These are phyloP conservation scores for Pichia sp. DNA, from an alignment of 1,139 yeast species.

Conservation along the genomic window DNA sequence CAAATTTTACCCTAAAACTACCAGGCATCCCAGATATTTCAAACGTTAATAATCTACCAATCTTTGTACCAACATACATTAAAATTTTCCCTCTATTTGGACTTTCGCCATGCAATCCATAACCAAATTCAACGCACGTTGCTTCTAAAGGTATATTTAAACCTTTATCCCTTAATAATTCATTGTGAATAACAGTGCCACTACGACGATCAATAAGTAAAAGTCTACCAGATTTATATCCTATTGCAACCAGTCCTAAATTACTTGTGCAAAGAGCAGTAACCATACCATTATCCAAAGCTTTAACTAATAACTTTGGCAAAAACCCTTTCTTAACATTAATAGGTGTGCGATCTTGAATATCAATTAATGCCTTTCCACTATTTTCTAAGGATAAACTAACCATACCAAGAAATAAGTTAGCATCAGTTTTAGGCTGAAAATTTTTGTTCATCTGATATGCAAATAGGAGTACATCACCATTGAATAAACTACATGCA, in stretches of 20 bases:
- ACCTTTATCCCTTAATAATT: slow-evolving; percentile 38
- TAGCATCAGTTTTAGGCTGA: slow-evolving; percentile 29
- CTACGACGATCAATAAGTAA: slow-evolving; percentile 80
- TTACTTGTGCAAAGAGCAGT: slow-evolving; percentile 63
- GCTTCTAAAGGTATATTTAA: slow-evolving; percentile 34
- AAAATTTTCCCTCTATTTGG: slow-evolving; percentile 66
- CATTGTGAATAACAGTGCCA: slow-evolving; percentile 64
- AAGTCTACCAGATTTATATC: slow-evolving; percentile 69
- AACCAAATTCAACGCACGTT: slow-evolving; percentile 65
- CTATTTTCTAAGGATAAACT: slow-evolving; percentile 31
- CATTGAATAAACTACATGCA: slow-evolving; percentile 60
- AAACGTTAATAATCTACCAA: slow-evolving; percentile 66
- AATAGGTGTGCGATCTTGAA: slow-evolving; percentile 38
- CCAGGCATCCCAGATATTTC: slow-evolving; percentile 68
- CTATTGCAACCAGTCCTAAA: slow-evolving; percentile 81
- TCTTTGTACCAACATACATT: slow-evolving; percentile 70
- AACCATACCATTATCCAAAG: slow-evolving; percentile 42
- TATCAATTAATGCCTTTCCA: slow-evolving; percentile 31
- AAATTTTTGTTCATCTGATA: slow-evolving; percentile 52
- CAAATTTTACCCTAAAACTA: slow-evolving; percentile 56
- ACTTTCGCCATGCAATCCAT: slow-evolving; percentile 46
- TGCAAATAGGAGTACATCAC: slow-evolving; percentile 65
- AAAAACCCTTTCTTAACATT: slow-evolving; percentile 57
- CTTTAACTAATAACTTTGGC: slow-evolving; percentile 55
- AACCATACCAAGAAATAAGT: slow-evolving; percentile 27